Percentiles rank a stretch among this genome's conserved stretches.
Conservation (phyloP, 345 rosid species). For the Kandelia obovata region DNA sequence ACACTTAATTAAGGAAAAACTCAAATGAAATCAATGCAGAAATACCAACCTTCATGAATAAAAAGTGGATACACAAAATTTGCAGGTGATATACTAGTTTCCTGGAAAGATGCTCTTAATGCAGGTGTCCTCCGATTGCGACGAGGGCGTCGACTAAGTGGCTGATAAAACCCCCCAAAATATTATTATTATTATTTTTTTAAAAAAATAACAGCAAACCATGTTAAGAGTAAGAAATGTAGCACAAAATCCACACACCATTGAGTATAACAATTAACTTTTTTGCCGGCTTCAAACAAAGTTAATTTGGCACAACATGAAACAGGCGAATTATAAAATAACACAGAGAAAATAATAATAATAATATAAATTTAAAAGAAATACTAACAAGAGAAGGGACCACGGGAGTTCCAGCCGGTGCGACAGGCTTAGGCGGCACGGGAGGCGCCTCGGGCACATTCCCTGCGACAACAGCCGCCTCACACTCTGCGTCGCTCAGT, state of each 20-base stretch:
- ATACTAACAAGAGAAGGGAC: constrained; percentile 32
- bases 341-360: background rate
- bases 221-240: no score
- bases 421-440: constrained; percentile 64
- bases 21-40: background rate
- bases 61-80: constrained; percentile 92
- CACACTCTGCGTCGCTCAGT: constrained; percentile 69
- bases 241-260: no score
- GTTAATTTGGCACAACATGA: no score
- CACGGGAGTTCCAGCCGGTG: constrained; percentile 78
- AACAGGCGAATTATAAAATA: no score
- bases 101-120: constrained; percentile 76
- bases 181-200: no score
- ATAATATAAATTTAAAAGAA: background rate
- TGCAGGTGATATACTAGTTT: constrained; percentile 73
- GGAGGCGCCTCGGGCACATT: constrained; percentile 82
- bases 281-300: no score
- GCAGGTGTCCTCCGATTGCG: constrained; percentile 73
- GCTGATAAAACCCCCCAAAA: constrained; percentile 34
- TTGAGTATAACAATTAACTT: no score
- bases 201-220: no score
- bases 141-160: constrained; percentile 74
- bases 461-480: constrained; percentile 83
- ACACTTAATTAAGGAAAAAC: constrained; percentile 2
- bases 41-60: constrained; percentile 81